phyloP scores from a whole-genome alignment of 2,329 filamentous ascomycete genomes.

The Penicillium psychrosexuale region DNA sequence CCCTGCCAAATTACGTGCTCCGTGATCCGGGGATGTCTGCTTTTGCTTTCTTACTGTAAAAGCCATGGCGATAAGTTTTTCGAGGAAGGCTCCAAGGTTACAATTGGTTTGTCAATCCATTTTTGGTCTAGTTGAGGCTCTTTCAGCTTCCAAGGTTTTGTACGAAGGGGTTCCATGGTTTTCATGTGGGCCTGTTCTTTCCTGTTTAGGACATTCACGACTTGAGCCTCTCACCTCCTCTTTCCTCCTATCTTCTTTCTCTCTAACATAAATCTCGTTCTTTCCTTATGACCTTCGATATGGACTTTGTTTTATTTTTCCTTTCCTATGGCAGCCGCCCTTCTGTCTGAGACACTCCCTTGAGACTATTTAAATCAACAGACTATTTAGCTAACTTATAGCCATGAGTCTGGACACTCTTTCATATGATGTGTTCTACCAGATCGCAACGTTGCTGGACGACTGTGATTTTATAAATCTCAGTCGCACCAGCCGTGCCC shows the following conservation, averaged over 20 bases:
- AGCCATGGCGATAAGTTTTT: background rate
- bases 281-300: background rate
- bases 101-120: background rate
- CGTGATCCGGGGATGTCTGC: background rate
- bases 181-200: background rate
- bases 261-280: background rate
- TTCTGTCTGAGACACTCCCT: background rate
- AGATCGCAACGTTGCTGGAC: conserved; percentile 55
- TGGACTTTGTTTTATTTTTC: background rate
- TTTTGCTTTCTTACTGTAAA: background rate
- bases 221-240: background rate
- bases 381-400: background rate
- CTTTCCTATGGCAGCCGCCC: background rate
- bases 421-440: conserved; percentile 64
- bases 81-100: background rate
- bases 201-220: background rate
- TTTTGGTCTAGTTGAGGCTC: background rate
- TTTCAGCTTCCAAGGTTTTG: background rate
- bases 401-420: conserved; percentile 44
- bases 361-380: background rate
- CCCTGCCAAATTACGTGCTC: background rate
- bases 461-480: conserved; percentile 59
- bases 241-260: background rate
- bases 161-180: background rate
- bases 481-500: conserved; percentile 51